These are phyloP conservation scores for Vitis hybrid DNA, from an alignment of 177 flowering plant genomes.

Conservation along the genomic window DNA sequence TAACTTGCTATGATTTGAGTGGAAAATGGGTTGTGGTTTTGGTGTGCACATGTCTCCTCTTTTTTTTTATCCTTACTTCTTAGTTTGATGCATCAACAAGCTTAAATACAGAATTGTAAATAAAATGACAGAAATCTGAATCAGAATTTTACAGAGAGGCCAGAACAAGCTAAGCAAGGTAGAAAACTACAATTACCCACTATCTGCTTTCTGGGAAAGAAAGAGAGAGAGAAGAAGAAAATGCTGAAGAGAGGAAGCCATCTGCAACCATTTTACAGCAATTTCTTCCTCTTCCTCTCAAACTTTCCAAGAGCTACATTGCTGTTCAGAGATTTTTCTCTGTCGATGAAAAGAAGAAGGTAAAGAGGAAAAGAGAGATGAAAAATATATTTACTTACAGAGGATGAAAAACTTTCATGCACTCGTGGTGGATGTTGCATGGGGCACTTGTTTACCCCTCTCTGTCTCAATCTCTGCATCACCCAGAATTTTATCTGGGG, in stretches of 20 bases:
- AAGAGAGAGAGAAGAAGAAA: not conserved
- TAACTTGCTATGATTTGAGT: slow-evolving; percentile 30
- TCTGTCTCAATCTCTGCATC: not conserved
- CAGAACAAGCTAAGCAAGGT: not conserved
- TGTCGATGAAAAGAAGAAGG: not conserved
- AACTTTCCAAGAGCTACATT: not conserved
- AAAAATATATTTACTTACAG: not conserved
- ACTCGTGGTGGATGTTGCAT: not conserved
- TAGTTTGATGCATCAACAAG: not conserved
- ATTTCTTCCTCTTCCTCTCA: not conserved
- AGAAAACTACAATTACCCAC: not conserved
- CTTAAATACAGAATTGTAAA: not conserved
- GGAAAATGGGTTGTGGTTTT: slow-evolving; percentile 40
- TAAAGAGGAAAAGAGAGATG: not conserved
- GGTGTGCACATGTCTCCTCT: slow-evolving; percentile 28
- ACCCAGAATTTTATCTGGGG: slow-evolving; percentile 3
- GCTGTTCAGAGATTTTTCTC: not conserved
- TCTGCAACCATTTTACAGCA: not conserved
- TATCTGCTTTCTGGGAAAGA: not conserved
- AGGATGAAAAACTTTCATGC: not conserved
- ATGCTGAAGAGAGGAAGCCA: not conserved
- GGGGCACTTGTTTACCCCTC: slow-evolving; percentile 2
- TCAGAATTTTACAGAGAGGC: not conserved
- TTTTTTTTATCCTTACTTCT: not conserved
- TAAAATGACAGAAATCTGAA: not conserved